A percentile compares a stretch with the other conserved stretches of the same genome.
Evolutionary conservation across 768 basidiomycete species (phyloP).

Genomic region (Collybia sordida): DNA sequence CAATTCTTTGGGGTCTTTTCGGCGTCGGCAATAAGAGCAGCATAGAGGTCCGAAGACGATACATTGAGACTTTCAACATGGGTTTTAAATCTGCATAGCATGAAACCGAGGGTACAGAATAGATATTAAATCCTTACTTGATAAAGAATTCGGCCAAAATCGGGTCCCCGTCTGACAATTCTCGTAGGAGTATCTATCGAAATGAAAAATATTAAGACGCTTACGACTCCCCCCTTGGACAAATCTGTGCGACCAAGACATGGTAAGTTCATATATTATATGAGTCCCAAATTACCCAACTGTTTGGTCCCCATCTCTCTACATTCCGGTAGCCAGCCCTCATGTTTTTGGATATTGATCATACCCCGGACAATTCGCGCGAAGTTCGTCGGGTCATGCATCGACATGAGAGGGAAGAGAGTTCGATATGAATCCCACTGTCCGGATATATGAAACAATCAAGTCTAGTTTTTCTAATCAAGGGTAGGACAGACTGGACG

Average conservation of each 20-base stretch:
- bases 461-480: background rate
- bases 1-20: conserved; percentile 57
- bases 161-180: conserved; percentile 52
- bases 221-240: conserved; percentile 64
- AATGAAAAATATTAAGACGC: conserved; percentile 16
- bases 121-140: conserved; percentile 36
- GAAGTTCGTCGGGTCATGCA: conserved; percentile 61
- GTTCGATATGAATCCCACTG: conserved; percentile 70
- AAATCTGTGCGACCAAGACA: conserved; percentile 15
- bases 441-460: background rate
- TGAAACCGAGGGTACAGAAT: background rate
- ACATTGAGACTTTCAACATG: conserved; percentile 49
- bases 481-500: background rate
- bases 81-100: conserved; percentile 40
- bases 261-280: conserved; percentile 35
- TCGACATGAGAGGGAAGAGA: conserved; percentile 58
- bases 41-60: conserved; percentile 48
- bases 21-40: conserved; percentile 57
- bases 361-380: conserved; percentile 60
- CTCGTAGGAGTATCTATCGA: background rate
- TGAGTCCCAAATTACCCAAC: background rate
- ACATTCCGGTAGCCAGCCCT: conserved; percentile 73
- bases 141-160: conserved; percentile 68
- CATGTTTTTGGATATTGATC: conserved; percentile 66
- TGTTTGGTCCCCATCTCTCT: conserved; percentile 35